Conservation (phyloP, 2,329 filamentous ascomycete species). For the Fusarium sp. region DNA sequence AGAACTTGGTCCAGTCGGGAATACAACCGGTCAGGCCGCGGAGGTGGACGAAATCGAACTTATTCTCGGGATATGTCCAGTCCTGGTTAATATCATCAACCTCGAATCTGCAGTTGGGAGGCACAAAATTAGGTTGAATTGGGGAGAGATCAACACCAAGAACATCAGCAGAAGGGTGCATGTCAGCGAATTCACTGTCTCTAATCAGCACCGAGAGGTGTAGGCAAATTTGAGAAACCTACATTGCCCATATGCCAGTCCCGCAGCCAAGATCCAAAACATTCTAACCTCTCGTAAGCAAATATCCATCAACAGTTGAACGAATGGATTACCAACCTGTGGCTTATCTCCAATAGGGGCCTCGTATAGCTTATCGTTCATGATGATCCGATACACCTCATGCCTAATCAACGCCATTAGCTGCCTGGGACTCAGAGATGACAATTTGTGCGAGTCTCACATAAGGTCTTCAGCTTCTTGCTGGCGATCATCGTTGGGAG, state of each 20-base stretch:
- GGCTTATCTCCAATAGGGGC: constrained; percentile 46
- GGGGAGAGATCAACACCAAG: constrained; percentile 24
- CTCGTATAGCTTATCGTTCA: constrained; percentile 46
- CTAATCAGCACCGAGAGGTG: not conserved
- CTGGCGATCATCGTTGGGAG: constrained; percentile 43
- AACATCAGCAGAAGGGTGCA: constrained; percentile 20
- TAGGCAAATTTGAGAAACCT: not conserved
- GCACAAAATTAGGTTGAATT: constrained; percentile 21
- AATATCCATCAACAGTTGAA: not conserved
- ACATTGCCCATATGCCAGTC: constrained; percentile 48
- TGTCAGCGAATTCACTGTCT: constrained; percentile 23
- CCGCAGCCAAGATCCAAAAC: constrained; percentile 49
- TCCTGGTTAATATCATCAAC: constrained; percentile 29
- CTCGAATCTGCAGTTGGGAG: constrained; percentile 20
- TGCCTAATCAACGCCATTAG: constrained; percentile 22
- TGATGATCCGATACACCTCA: constrained; percentile 41
- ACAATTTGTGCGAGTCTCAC: fast-evolving
- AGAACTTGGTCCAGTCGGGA: constrained; percentile 18
- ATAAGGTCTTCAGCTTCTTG: constrained; percentile 44
- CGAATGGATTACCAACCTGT: constrained; percentile 12
- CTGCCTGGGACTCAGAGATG: fast-evolving
- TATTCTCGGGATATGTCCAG: constrained; percentile 15
- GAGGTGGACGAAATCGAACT: constrained; percentile 27
- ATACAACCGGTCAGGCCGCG: constrained; percentile 24
- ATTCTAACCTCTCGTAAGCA: not conserved